Evolutionary conservation across 257 asterid genomes (phyloP).

Genomic region (Rauvolfia tetraphylla): DNA sequence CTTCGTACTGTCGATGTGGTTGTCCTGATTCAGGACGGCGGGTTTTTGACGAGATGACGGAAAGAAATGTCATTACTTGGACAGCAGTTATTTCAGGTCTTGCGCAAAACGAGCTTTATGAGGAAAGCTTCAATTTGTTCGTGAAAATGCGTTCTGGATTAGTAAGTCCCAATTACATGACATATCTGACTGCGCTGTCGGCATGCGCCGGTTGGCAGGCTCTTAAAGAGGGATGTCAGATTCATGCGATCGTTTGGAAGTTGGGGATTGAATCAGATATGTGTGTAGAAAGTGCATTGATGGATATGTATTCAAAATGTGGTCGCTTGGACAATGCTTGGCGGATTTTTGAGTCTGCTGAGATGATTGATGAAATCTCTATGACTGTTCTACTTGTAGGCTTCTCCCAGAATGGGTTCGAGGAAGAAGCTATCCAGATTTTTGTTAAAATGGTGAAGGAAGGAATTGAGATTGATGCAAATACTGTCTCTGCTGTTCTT

Average conservation of each 20-base stretch:
- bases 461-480: constrained; percentile 52
- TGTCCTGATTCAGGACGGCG: constrained; percentile 48
- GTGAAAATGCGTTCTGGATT: constrained; percentile 41
- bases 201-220: constrained; percentile 76
- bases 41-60: constrained; percentile 60
- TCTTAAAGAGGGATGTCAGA: constrained; percentile 60
- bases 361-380: constrained; percentile 63
- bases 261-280: constrained; percentile 64
- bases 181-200: constrained; percentile 59
- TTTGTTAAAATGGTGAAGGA: constrained; percentile 58
- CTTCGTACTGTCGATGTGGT: constrained; percentile 57
- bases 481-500: constrained; percentile 64
- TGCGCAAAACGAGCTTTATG: constrained; percentile 48
- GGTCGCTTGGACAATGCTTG: constrained; percentile 57
- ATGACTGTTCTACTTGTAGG: constrained; percentile 70
- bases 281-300: constrained; percentile 66
- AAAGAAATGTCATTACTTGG: constrained; percentile 83
- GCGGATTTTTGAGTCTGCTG: constrained; percentile 68
- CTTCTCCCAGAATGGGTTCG: constrained; percentile 69
- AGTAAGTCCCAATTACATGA: constrained; percentile 55
- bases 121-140: constrained; percentile 63
- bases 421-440: constrained; percentile 66
- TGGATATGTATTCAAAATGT: constrained; percentile 89
- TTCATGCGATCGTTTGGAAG: constrained; percentile 65
- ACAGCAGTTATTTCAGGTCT: constrained; percentile 79